Conservation (phyloP, 2,329 filamentous ascomycete genomes). For the Neonectria magnoliae region DNA sequence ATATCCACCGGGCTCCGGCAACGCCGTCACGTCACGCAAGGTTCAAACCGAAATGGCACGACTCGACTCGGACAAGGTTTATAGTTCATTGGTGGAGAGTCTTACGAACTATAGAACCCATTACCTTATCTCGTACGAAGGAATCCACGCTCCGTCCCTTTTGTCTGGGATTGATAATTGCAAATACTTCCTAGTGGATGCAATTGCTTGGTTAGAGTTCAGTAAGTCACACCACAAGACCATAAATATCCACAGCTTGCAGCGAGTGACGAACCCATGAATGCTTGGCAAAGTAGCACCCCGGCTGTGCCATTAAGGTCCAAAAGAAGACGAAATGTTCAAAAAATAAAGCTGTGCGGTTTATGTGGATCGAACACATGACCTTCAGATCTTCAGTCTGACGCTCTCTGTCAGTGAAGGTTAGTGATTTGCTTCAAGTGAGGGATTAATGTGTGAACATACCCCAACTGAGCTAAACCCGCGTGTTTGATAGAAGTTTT, state of each 20-base stretch:
- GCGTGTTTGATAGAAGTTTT: slow-evolving; percentile 13
- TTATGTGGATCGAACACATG: slow-evolving; percentile 46
- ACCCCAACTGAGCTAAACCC: slow-evolving; percentile 47
- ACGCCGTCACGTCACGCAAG: slow-evolving; percentile 16
- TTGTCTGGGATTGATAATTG: slow-evolving; percentile 17
- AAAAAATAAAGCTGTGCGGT: slow-evolving; percentile 34
- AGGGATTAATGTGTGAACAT: slow-evolving; percentile 32
- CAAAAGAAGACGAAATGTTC: background rate
- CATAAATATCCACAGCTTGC: background rate
- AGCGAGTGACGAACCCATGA: background rate
- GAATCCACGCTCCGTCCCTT: slow-evolving; percentile 6
- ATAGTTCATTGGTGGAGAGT: slow-evolving; percentile 22
- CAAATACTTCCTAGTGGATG: slow-evolving; percentile 1
- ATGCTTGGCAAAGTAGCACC: background rate
- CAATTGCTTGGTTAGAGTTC: slow-evolving; percentile 1
- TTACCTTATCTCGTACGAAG: slow-evolving; percentile 8
- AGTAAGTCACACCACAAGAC: slow-evolving; percentile 3
- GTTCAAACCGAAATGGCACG: slow-evolving; percentile 10
- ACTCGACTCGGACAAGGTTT: background rate
- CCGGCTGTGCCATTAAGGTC: background rate
- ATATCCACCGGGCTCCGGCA: slow-evolving; percentile 34
- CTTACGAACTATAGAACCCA: slow-evolving; percentile 6
- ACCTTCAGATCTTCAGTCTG: slow-evolving; percentile 43
- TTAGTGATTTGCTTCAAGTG: slow-evolving; percentile 35
- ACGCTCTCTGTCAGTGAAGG: slow-evolving; percentile 37